Conservation (phyloP, 2,329 filamentous ascomycete species). For the Pseudogymnoascus sp. region DNA sequence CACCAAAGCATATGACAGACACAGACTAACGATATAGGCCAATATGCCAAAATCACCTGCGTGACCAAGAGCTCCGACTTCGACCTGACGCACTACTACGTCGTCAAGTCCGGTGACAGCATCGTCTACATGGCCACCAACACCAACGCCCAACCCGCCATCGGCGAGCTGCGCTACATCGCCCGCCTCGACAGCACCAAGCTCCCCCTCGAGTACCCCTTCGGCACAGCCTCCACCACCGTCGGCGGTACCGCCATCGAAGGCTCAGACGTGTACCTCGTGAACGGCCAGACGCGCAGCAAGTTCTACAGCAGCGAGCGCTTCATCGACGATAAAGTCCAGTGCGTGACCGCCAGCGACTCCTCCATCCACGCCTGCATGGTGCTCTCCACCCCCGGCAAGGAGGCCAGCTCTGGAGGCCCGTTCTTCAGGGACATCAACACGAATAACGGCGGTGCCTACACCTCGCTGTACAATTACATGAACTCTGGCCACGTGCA, state of each 20-base stretch:
- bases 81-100: conserved; percentile 53
- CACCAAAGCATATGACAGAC: conserved; percentile 11
- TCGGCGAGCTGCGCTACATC: conserved; percentile 59
- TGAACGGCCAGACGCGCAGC: conserved; percentile 55
- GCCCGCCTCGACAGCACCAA: conserved; percentile 47
- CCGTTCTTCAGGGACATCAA: conserved; percentile 52
- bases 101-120: conserved; percentile 50
- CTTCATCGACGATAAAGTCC: conserved; percentile 61
- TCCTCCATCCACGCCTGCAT: conserved; percentile 52
- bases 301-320: conserved; percentile 64
- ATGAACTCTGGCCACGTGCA: conserved; percentile 56
- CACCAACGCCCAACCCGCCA: conserved; percentile 46
- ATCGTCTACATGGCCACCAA: conserved; percentile 56
- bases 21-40: conserved; percentile 21
- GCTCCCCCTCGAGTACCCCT: conserved; percentile 42
- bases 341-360: conserved; percentile 48
- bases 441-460: conserved; percentile 52
- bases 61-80: conserved; percentile 38
- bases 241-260: conserved; percentile 47
- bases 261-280: conserved; percentile 51
- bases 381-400: conserved; percentile 42
- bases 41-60: conserved; percentile 54
- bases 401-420: conserved; percentile 57
- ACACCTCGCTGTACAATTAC: conserved; percentile 53
- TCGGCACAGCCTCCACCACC: conserved; percentile 49